Base-by-base conservation (phyloP, 1,284 basidiomycete species). In the Flammula alnicola region DNA sequence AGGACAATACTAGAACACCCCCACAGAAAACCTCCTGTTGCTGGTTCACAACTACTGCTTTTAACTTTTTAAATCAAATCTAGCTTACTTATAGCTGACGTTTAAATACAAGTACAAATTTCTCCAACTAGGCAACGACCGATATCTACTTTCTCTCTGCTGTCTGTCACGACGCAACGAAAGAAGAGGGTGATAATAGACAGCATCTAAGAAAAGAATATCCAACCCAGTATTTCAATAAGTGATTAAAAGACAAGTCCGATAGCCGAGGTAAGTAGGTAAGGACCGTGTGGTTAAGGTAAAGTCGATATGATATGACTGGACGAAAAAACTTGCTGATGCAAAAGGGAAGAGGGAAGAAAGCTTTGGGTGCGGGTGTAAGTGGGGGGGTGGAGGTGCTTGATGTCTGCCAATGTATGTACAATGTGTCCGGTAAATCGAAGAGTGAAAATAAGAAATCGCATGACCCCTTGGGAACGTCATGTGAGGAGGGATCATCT, bases 211-310 rank as follows among this genome's bases (percentile, higher is more conserved):
- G 27, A 50, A 38, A 50, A 47, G 43, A 47, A 27, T 19, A 19
- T 16, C 33, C 37, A 45, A 25, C 44, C 44, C 37, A 45, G 44
- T 32, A 25, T 45, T 32, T 35, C 29, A 37, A 45, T 39, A 39
- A 40, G 35, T 20, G 36, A 47, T 47, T 45, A 45, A 45, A 37
- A 45, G n/a, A 42, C 31, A 44, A 37, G 48, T 55, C 54, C 54
- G 55, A 52, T 51, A 44, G 52, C 52, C 55, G 51, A 49, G 49
- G 48, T 49, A 49, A 42, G 47, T 52, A 51, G 44, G 56, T 58
- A 58, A 55, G 44, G 56, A 58, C 51, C 45, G 56, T 55, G 47
- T 49, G 53, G 43, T 31, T 52, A 50, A 51, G 42, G 56, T 58
- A 58, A 51, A 58, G 31, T 45, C 43, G 40, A 43, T 49, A 44